Evolutionary conservation across 495 filamentous ascomycete species (phyloP), one percentile per base, ranked within the genome.

Genomic region (Xylaria telfairii): DNA sequence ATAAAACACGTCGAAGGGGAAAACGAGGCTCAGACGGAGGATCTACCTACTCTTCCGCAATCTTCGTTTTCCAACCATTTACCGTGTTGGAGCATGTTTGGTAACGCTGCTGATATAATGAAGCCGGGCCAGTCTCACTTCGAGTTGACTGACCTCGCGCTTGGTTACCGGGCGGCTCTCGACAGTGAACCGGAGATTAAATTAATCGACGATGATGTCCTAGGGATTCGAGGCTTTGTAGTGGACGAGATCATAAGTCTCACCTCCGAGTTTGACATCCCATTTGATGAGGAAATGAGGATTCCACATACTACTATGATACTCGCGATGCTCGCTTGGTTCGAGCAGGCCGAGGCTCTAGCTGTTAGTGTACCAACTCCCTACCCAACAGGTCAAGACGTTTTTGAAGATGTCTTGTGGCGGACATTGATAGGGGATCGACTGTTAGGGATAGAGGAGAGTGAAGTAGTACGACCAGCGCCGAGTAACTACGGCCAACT

Each of bases 221-320:
- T 83, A 21, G 76, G 72, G 39, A 65, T 83, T 51, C 78, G 77
- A 28, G 79, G 78, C 63, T 71, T 77, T 15, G 62, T 69, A 8
- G 34, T 61, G 37, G 59, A 73, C 12, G 70, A 74, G 6, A 70
- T 84, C 39, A 68, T 72, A 39, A 70, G 80, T 59, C 75, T 80
- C 42, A 79, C 71, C 30, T 66, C 71, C n/a, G 53, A 86, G 4
- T 83, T 85, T 69, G 78, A 82, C 39, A 51, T 83, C 39, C 84
- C 84, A 7, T 75, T 83, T 59, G 67, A 69, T 56, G 57, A 62
- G 30, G 64, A 0, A 5, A 69, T 69, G 67, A 62, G 37, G 17
- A 63, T 69, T 64, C 61, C 67, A 28, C 68, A 63, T 37, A 56
- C 60, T 17, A 28, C n/a, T n/a, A 70, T 70, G 47, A 64, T 47